phyloP scores from a whole-genome alignment of 129 eudicot genomes.

The Deinandra increscens region DNA sequence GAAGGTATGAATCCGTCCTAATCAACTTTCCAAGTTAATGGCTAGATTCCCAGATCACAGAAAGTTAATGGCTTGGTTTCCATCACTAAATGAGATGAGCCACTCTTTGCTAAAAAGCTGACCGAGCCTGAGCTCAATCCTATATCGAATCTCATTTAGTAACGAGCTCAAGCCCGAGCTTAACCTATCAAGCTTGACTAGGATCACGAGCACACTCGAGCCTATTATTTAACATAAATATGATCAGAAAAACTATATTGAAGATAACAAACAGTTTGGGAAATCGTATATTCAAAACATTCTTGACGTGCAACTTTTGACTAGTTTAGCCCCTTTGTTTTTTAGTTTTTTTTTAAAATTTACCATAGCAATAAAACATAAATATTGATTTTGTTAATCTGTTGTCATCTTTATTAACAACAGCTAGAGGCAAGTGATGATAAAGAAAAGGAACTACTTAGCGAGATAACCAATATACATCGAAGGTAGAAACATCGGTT shows the following conservation, averaged over 20 bases:
- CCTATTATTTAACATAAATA: too few relatives aligned
- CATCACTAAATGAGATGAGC: too few relatives aligned
- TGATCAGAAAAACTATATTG: too few relatives aligned
- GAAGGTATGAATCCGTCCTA: too few relatives aligned
- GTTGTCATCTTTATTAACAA: slow-evolving; percentile 14
- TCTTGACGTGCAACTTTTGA: neutral
- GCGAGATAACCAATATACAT: slow-evolving; percentile 62
- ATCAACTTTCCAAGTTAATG: slow-evolving; percentile 20
- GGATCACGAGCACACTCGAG: too few relatives aligned
- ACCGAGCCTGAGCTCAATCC: too few relatives aligned
- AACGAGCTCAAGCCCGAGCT: too few relatives aligned
- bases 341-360: neutral
- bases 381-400: neutral
- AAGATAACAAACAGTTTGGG: too few relatives aligned
- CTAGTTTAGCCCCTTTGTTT: neutral
- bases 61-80: neutral
- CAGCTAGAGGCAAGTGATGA: slow-evolving; percentile 72
- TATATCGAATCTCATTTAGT: too few relatives aligned
- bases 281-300: neutral
- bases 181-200: too few relatives aligned
- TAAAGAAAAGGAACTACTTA: slow-evolving; percentile 70
- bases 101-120: too few relatives aligned
- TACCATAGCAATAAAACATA: neutral
- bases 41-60: neutral
- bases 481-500: slow-evolving; percentile 49